Base-by-base conservation (phyloP, 352 stramenopile species). In the Bremia lactucae region DNA sequence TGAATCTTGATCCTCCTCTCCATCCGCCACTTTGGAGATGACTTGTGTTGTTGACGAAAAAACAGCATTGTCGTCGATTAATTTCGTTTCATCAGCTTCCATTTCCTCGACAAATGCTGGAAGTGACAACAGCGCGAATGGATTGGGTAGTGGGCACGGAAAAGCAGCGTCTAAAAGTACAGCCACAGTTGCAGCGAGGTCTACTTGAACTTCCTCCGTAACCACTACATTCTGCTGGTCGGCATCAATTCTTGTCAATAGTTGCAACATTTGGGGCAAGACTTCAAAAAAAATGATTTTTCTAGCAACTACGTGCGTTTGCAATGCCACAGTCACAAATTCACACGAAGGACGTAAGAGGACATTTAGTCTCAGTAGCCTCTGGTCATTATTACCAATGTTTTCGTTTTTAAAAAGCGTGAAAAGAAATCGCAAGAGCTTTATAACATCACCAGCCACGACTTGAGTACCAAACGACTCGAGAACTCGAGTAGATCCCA, bases 331-430 rank as follows among this genome's bases (percentile, higher is more conserved):
- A 6, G 69, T 67, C 29, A 68, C 54, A 39, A 69, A 75, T 31
- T 87, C 76, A 35, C 73, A 87, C 13, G 62, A 47, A 0, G 73
- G 76, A 11, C 65, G 69, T 19, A 89, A 51, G 11, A 89, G 42
- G 19, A 59, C 64, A 54, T 85, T 80, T 22, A 71, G 33, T 6
- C 54, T 24, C 14, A 55, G 52, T 7, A 39, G 24, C 0, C 21
- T 18, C 2, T 74, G 45, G 4, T 49, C 54, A n/a, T n/a, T n/a
- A 6, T 21, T 24, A 2, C 38, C 10, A 13, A 49, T 44, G 35
- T 19, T 55, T 10, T 50, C 39, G 23, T 55, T 42, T 2, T 55
- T 35, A n/a, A 82, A 85, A 29, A 83, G 50, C 14, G 55, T 29
- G 26, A 77, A 66, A 8, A 86, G 55, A 67, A 62, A 81, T 11